Conservation (phyloP, 2,329 filamentous ascomycete species). For the Xylariaceae sp. region DNA sequence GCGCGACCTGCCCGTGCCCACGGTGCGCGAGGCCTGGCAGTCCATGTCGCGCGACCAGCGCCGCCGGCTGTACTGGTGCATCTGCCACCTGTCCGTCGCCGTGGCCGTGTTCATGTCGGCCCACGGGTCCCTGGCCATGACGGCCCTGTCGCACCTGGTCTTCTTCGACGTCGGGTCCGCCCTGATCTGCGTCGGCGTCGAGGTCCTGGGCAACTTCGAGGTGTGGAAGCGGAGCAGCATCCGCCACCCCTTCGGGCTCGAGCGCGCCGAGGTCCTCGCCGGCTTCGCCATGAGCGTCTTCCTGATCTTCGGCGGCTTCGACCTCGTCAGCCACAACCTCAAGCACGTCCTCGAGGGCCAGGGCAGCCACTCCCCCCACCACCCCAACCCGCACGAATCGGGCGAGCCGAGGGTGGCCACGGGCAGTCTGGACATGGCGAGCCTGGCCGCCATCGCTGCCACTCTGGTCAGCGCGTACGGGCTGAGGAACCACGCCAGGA, state of each 20-base stretch:
- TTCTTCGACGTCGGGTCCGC: slow-evolving; percentile 94
- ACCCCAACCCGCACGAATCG: slow-evolving; percentile 54
- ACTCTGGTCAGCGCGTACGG: slow-evolving; percentile 82
- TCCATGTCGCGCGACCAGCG: slow-evolving; percentile 89
- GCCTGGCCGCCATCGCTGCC: slow-evolving; percentile 70
- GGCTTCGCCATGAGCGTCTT: slow-evolving; percentile 96
- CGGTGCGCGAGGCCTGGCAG: slow-evolving; percentile 75
- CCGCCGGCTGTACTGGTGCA: slow-evolving; percentile 76
- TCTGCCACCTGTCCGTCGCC: slow-evolving; percentile 78
- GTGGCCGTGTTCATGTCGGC: slow-evolving; percentile 80
- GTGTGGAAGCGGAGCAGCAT: slow-evolving; percentile 93
- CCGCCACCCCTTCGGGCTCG: slow-evolving; percentile 86
- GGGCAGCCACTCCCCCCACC: slow-evolving; percentile 66
- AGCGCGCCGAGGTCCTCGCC: slow-evolving; percentile 86
- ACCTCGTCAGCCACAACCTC: slow-evolving; percentile 86
- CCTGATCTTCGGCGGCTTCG: slow-evolving; percentile 93
- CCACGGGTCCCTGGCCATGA: slow-evolving; percentile 81
- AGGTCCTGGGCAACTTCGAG: slow-evolving; percentile 93
- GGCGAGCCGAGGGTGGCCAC: slow-evolving; percentile 46
- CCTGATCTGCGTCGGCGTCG: slow-evolving; percentile 82
- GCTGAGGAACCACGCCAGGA: slow-evolving; percentile 83
- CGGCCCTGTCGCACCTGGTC: slow-evolving; percentile 83
- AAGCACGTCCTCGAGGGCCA: slow-evolving; percentile 79
- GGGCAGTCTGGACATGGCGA: slow-evolving; percentile 74
- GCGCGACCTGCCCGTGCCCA: slow-evolving; percentile 86